Conservation (phyloP, 352 stramenopile genomes). For the Pythium biforme region DNA sequence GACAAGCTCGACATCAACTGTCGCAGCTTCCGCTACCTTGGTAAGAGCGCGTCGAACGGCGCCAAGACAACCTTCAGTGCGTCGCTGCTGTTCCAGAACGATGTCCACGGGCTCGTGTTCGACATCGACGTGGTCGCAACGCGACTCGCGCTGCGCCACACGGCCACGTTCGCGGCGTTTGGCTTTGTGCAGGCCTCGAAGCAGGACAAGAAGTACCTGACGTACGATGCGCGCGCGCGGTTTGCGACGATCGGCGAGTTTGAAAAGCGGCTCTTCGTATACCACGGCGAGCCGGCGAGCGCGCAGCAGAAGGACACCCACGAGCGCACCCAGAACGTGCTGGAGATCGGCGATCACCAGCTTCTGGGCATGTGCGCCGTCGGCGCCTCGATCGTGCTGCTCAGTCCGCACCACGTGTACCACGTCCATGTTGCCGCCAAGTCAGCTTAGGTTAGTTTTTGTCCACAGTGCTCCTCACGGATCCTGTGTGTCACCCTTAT, state of each 20-base stretch:
- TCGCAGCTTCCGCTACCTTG: constrained; percentile 62
- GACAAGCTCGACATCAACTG: constrained; percentile 67
- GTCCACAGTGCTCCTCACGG: too few relatives aligned
- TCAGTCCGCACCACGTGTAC: constrained; percentile 47
- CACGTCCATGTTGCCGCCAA: constrained; percentile 8
- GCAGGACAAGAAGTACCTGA: constrained; percentile 85
- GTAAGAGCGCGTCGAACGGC: constrained; percentile 11
- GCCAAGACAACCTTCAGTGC: constrained; percentile 3
- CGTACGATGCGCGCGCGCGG: constrained; percentile 42
- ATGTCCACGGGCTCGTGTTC: constrained; percentile 78
- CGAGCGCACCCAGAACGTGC: constrained; percentile 61
- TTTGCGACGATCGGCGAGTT: constrained; percentile 81
- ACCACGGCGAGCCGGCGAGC: constrained; percentile 35
- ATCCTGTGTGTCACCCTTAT: constrained; percentile 9
- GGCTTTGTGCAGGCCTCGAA: constrained; percentile 87
- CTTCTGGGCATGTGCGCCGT: constrained; percentile 58
- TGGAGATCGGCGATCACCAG: constrained; percentile 68
- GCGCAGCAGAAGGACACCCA: constrained; percentile 39
- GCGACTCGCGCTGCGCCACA: constrained; percentile 41
- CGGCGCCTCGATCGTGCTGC: constrained; percentile 46
- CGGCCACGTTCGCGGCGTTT: constrained; percentile 67
- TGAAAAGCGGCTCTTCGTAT: constrained; percentile 75
- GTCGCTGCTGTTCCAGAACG: constrained; percentile 76
- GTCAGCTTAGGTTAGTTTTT: constrained; percentile 7
- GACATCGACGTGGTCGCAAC: constrained; percentile 27